Base-by-base conservation (phyloP, 306 rosid species). In the Vigna trinervia region DNA sequence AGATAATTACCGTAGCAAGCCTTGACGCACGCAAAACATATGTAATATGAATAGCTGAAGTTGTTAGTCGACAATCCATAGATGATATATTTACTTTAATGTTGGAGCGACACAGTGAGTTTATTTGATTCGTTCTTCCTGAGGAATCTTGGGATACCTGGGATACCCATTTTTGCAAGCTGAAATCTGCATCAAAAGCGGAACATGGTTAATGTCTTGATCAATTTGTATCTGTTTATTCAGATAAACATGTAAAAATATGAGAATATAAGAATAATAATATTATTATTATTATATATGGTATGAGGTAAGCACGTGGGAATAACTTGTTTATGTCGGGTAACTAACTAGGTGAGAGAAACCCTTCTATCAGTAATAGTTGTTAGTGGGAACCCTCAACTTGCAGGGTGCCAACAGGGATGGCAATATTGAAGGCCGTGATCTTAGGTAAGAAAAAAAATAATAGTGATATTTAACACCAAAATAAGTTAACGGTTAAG, bases 121-220 rank as follows among this genome's bases (percentile, higher is more conserved):
- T 86, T 81, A 88, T 78, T 89, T 87, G 76, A 87, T 75, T 81
- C 94, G 69, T 87, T 88, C 92, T 73, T 83, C 90, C 73, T 85
- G 86, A 58, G 78, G 92, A 77, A 87, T 85, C 93, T 92, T 92
- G 12, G 83, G 89, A 76, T 89, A 89, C 82, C 97, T 85, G 2
- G 90, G 90, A 83, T 88, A 89, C 82, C 93, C 93, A 30, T 86
- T 88, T 79, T 93, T 92, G 84, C 92, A 89, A 78, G 96, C 97
- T 8, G 99, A 88, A 81, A 95, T 87, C 99, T 92, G 97, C 84
- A 80, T 34, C 47, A 51, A 71, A 77, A 76, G 30, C 2, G 76
- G 30, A 63, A 22, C 17, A 68, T 43, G 56, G 69, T 73, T 68
- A 79, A 76, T 86, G 41, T 62, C 52, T 46, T 59, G 14, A 2